A percentile compares a stretch with the other conserved stretches of the same genome.
Conservation (phyloP, 2,329 filamentous ascomycete species). For the Phialophora verrucosa region DNA sequence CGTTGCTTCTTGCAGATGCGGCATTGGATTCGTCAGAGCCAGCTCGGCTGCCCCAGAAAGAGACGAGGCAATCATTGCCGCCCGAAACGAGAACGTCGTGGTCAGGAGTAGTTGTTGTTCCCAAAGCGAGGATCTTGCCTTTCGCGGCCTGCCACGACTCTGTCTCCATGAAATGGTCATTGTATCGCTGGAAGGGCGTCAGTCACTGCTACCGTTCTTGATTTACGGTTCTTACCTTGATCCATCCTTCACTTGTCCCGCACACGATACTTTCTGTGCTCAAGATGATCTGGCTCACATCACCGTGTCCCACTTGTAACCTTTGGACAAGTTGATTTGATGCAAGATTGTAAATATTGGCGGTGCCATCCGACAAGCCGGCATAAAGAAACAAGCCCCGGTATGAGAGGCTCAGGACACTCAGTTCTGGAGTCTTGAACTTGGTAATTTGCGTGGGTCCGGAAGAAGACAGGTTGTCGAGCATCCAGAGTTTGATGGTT, state of each 20-base stretch:
- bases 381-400: constrained; percentile 93
- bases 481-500: constrained; percentile 85
- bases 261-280: constrained; percentile 85
- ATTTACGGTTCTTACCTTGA: constrained; percentile 65
- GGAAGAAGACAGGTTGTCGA: constrained; percentile 50
- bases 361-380: constrained; percentile 82
- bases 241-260: constrained; percentile 84
- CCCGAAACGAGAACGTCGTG: constrained; percentile 91
- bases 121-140: constrained; percentile 85
- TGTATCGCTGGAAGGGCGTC: constrained; percentile 63
- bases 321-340: constrained; percentile 88
- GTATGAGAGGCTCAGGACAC: constrained; percentile 77
- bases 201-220: not conserved
- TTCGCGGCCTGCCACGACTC: constrained; percentile 81
- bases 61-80: constrained; percentile 87
- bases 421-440: constrained; percentile 66
- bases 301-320: constrained; percentile 80
- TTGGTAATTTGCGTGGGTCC: constrained; percentile 73
- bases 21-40: constrained; percentile 36
- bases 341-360: constrained; percentile 97
- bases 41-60: constrained; percentile 78
- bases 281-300: constrained; percentile 58
- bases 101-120: constrained; percentile 70
- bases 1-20: constrained; percentile 59
- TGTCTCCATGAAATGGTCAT: constrained; percentile 81